Evolutionary conservation across 1,284 basidiomycete genomes (phyloP).

Genomic region (Rhodofomes roseus): DNA sequence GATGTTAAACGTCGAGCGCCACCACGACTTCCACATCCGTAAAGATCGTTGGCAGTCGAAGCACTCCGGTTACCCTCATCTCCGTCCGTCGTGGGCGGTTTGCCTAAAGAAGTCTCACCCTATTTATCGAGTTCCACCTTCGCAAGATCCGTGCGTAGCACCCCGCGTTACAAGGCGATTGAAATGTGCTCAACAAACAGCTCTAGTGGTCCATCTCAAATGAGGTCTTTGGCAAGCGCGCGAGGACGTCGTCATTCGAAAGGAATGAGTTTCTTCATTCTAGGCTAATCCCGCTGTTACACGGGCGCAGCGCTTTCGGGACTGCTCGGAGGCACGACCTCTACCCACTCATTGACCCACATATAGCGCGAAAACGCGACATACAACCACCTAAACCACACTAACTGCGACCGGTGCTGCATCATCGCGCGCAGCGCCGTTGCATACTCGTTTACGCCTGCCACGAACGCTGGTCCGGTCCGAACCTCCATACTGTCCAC

Average conservation of each 20-base stretch:
- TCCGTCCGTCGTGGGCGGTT: not conserved
- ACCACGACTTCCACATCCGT: not conserved
- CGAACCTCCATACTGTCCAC: not conserved
- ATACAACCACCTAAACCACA: conserved; percentile 91
- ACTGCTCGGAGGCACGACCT: conserved; percentile 14
- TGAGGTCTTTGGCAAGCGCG: not conserved
- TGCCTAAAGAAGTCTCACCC: not conserved
- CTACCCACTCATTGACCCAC: conserved; percentile 85
- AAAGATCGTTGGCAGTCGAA: not conserved
- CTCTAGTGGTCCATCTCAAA: not conserved
- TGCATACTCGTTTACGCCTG: conserved; percentile 53
- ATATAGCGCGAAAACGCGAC: conserved; percentile 84
- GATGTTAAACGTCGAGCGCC: not conserved
- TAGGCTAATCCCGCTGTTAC: not conserved
- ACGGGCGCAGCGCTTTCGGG: not conserved
- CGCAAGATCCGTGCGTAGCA: not conserved
- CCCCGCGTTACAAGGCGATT: not conserved
- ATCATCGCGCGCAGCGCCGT: conserved; percentile 68
- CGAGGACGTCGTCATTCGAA: not conserved
- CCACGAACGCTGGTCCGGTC: conserved; percentile 43
- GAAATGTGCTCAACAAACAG: not conserved
- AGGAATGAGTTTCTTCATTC: not conserved
- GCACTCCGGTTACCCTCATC: not conserved
- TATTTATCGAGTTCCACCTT: not conserved
- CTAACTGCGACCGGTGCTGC: conserved; percentile 73